A percentile compares a stretch with the other conserved stretches of the same genome.
Evolutionary conservation across 495 filamentous ascomycete genomes (phyloP).

Genomic region (Penicillium canariense): DNA sequence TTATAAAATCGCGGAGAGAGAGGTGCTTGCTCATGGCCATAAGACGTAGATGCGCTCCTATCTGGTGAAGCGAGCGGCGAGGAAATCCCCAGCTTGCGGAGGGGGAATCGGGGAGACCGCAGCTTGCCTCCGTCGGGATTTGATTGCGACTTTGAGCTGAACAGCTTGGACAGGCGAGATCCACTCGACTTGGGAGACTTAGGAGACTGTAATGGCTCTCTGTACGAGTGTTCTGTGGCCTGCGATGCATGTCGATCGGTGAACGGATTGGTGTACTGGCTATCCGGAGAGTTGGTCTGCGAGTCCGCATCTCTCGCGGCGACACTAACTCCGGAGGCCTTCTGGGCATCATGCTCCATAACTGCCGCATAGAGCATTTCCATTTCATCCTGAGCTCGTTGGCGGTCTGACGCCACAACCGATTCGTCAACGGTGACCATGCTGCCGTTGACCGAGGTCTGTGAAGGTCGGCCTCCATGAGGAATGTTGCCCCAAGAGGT

Average conservation of each 20-base stretch:
- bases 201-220: conserved; percentile 23
- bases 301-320: conserved; percentile 19
- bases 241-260: conserved; percentile 30
- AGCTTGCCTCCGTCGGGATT: conserved; percentile 50
- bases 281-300: conserved; percentile 35
- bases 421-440: conserved; percentile 68
- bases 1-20: conserved; percentile 58
- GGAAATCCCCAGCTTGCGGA: conserved; percentile 57
- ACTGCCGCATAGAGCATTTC: conserved; percentile 89
- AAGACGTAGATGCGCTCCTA: conserved; percentile 34
- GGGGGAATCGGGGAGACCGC: conserved; percentile 48
- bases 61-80: conserved; percentile 55
- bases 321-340: conserved; percentile 40
- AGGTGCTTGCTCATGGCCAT: conserved; percentile 51
- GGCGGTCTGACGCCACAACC: conserved; percentile 69
- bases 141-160: conserved; percentile 57
- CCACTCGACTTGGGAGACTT: conserved; percentile 32
- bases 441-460: conserved; percentile 45
- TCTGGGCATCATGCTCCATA: conserved; percentile 80
- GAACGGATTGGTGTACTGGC: conserved; percentile 38
- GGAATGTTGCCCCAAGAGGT: conserved; percentile 44
- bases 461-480: conserved; percentile 34
- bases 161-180: conserved; percentile 46
- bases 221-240: conserved; percentile 17
- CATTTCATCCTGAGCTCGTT: conserved; percentile 72